Evolutionary conservation across 2,329 filamentous ascomycete genomes (phyloP).

Genomic region (Cryphonectria naterciae): DNA sequence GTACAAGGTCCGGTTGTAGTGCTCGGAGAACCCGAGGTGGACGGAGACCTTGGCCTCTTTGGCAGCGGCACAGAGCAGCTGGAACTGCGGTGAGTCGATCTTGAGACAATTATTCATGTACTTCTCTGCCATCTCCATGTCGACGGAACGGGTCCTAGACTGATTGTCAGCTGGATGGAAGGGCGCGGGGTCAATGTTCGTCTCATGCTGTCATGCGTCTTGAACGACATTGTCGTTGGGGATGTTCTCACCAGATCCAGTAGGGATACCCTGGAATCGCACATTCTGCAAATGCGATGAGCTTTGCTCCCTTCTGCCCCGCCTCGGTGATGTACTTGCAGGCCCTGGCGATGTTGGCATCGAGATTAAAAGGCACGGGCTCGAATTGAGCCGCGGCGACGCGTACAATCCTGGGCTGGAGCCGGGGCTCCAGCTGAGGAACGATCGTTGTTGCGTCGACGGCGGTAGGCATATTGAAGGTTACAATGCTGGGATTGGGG

Average conservation of each 20-base stretch:
- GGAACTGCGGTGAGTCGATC: conserved; percentile 49
- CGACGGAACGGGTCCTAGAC: conserved; percentile 30
- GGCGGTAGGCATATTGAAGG: background rate
- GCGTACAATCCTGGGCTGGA: conserved; percentile 20
- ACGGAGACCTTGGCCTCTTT: conserved; percentile 49
- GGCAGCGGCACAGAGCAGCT: conserved; percentile 45
- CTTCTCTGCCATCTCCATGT: conserved; percentile 34
- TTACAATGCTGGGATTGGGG: background rate
- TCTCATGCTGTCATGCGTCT: background rate
- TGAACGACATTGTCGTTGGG: background rate
- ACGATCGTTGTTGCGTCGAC: background rate
- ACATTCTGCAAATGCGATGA: conserved; percentile 59
- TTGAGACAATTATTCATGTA: conserved; percentile 48
- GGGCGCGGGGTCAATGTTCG: conserved; percentile 35
- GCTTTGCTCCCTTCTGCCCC: conserved; percentile 53
- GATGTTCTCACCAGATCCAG: conserved; percentile 37
- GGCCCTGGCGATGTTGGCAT: conserved; percentile 59
- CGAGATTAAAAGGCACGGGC: conserved; percentile 63
- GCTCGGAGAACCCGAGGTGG: conserved; percentile 55
- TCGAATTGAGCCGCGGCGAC: conserved; percentile 62
- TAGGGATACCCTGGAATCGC: conserved; percentile 61
- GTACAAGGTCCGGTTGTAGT: conserved; percentile 50
- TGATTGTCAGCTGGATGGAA: conserved; percentile 36
- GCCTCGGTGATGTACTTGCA: conserved; percentile 60
- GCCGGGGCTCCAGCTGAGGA: background rate